Base-by-base conservation (phyloP, 257 asterid species). In the Catharanthus roseus region DNA sequence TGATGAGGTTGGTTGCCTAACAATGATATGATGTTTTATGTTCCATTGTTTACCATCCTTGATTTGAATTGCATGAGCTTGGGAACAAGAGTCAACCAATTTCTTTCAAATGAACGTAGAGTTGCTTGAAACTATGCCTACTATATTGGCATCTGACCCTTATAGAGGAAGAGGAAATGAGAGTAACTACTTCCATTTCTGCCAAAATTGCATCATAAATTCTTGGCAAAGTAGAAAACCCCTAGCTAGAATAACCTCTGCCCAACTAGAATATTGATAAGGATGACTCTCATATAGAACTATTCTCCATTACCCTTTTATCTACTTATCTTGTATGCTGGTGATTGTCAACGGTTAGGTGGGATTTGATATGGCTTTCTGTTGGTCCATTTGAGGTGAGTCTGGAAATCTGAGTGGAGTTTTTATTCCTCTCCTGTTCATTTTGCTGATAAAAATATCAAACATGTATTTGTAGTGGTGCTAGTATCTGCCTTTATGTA, bases 331-430 rank as follows among this genome's bases (percentile, higher is more conserved):
- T 47, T 64, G 73, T 51, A 8, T 80, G 83, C 95, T 90, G n/a
- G n/a, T n/a, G 98, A 73, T 85, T 93, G 90, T 78, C 96, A 38
- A 87, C 79, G 86, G 90, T 89, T 74, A 87, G 95, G 75, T 89
- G 98, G 97, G 96, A 93, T 69, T 72, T 84, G 65, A 29, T 87
- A 39, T 93, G 98, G 98, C 88, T 93, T 82, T 93, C 96, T 63
- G 54, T 87, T n/a, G 83, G 90, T 26, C 96, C 98, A 51, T 75
- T n/a, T 93, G 63, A 82, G 96, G 98, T 92, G 79, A 70, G 68
- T 66, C 67, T 63, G 54, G 10, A 34, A 11, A n/a, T 56, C 16
- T 26, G 36, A 47, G 12, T 28, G 2, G 44, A 18, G 41, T 21
- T 4, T 26, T 67, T 15, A 13, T 65, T 42, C 31, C 31, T 61